Base-by-base conservation (phyloP, 805 yeast species). In the Saccharomycopsis vini region DNA sequence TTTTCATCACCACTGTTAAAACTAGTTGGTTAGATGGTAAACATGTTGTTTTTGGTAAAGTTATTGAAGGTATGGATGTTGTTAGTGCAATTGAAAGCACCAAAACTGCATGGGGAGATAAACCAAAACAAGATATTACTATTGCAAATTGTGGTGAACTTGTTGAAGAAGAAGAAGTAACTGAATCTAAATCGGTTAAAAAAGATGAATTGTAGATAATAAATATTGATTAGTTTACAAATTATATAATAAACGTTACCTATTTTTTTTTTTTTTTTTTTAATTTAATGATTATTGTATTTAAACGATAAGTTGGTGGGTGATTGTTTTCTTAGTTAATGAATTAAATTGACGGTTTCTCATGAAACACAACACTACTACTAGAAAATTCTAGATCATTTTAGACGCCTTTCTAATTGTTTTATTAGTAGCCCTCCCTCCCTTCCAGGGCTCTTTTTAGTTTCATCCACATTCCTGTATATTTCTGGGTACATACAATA, bases 21-120 rank as follows among this genome's bases (percentile, higher is more conserved):
- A 86, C 96, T 45, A 68, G 81, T 40, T 92, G 98, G 97, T 76
- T 92, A 59, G 87, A 92, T 59, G 92, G 94, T 52, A 78, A 70
- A 55, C 98, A 92, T 64, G 98, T 92, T 59, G 98, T 92, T 34
- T 92, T 92, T 58, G 98, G 98, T 53, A 86, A 87, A 67, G 96
- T 92, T 44, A 46, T 87, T 15, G 88, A 81, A 45, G 97, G 97
- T 39, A 71, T 78, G 69, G 95, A 90, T 52, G 75, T 87, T 40
- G 85, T 90, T 44, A 64, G 71, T 52, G 71, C 75, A 62, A 77
- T 92, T 58, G 95, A 88, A 66, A 62, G 62, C 39, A 77, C 83
- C 50, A 75, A 78, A 65, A 87, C 94, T 20, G 65, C 68, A 47
- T 66, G 71, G 54, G 77, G 83, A 52, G 92, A 87, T 64, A 72